Percentiles rank a stretch among this genome's conserved stretches.
Evolutionary conservation across 2,329 filamentous ascomycete genomes (phyloP).

Genomic region (Colletotrichum neosansevieriae): DNA sequence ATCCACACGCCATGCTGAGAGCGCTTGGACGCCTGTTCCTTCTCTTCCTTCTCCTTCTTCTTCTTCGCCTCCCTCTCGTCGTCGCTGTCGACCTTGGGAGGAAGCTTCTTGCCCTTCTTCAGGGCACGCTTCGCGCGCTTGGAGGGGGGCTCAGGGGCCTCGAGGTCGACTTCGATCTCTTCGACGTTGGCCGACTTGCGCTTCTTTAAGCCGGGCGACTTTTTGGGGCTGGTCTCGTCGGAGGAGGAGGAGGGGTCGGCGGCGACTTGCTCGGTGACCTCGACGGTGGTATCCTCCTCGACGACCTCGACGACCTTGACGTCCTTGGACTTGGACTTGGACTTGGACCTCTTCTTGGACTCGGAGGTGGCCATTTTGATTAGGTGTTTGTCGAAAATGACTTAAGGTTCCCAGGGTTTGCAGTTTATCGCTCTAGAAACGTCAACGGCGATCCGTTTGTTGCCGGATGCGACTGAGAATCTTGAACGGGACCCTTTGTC

Average conservation of each 20-base stretch:
- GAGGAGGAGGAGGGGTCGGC: constrained; percentile 23
- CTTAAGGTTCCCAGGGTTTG: not conserved
- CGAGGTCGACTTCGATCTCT: constrained; percentile 90
- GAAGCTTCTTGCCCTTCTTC: constrained; percentile 81
- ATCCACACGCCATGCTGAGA: constrained; percentile 94
- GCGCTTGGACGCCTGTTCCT: constrained; percentile 61
- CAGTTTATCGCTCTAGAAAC: not conserved
- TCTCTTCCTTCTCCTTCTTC: constrained; percentile 54
- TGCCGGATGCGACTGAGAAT: constrained; percentile 23
- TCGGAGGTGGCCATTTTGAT: constrained; percentile 25
- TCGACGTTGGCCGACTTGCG: constrained; percentile 74
- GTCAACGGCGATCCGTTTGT: not conserved
- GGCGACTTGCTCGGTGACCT: not conserved
- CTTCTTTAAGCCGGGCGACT: constrained; percentile 66
- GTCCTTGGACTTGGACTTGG: constrained; percentile 6
- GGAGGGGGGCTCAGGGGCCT: constrained; percentile 91
- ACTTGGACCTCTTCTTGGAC: constrained; percentile 9
- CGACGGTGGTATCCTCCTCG: not conserved
- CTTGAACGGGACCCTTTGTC: constrained; percentile 10
- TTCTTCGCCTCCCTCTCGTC: constrained; percentile 54
- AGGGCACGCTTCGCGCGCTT: constrained; percentile 92
- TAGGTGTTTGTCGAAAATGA: not conserved
- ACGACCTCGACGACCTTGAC: not conserved
- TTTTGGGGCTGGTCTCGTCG: constrained; percentile 18
- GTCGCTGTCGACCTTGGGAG: constrained; percentile 57